phyloP scores from a whole-genome alignment of 495 filamentous ascomycete species.

The Neurospora sp. region DNA sequence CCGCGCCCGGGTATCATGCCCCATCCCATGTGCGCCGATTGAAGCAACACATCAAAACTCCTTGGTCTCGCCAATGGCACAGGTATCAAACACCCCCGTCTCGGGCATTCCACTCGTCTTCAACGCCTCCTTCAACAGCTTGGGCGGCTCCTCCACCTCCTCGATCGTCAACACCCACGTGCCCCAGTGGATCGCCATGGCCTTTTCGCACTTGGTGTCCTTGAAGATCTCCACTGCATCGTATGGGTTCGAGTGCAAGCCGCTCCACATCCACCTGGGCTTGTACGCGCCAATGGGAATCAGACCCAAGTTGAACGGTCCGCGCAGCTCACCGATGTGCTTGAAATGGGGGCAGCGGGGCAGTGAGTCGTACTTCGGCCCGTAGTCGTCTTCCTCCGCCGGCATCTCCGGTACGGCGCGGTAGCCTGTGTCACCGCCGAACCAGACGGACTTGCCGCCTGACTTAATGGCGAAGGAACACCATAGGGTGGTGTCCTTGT shows the following conservation, averaged over 20 bases:
- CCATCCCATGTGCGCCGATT: neutral
- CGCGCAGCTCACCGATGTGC: slow-evolving; percentile 70
- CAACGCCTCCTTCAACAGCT: slow-evolving; percentile 66
- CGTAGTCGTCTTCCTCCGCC: slow-evolving; percentile 54
- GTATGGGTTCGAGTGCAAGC: slow-evolving; percentile 81
- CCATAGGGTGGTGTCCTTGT: slow-evolving; percentile 74
- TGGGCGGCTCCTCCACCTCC: slow-evolving; percentile 75
- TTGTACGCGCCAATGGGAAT: slow-evolving; percentile 93
- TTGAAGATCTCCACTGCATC: slow-evolving; percentile 86
- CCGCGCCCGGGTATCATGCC: neutral
- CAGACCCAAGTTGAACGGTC: slow-evolving; percentile 85
- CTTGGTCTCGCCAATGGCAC: slow-evolving; percentile 77
- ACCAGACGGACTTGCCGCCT: slow-evolving; percentile 64
- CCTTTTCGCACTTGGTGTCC: slow-evolving; percentile 73
- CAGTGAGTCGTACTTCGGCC: slow-evolving; percentile 51
- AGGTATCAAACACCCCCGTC: slow-evolving; percentile 77
- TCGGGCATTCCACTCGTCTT: slow-evolving; percentile 57
- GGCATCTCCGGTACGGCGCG: slow-evolving; percentile 65
- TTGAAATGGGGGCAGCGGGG: slow-evolving; percentile 81
- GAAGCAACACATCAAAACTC: slow-evolving; percentile 45
- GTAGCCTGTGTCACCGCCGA: slow-evolving; percentile 76
- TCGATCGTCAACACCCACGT: slow-evolving; percentile 87
- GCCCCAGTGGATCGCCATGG: slow-evolving; percentile 90
- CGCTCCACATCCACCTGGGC: slow-evolving; percentile 64
- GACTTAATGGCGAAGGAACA: slow-evolving; percentile 74